These are phyloP conservation scores for Singerocomus inundabilis DNA, from an alignment of 1,284 basidiomycete genomes.

Conservation along the genomic window DNA sequence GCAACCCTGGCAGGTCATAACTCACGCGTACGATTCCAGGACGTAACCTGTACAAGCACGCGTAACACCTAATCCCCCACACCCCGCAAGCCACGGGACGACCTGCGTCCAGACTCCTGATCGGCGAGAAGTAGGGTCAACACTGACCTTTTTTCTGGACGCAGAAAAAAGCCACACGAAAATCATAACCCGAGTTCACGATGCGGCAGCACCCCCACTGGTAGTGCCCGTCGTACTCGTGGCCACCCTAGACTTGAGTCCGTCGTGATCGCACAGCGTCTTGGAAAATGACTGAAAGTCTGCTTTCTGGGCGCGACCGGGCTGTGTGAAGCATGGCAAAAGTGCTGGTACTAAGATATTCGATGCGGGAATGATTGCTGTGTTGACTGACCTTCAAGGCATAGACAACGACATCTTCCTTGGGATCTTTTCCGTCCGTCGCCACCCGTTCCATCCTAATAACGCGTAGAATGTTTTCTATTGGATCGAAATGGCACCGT, in stretches of 20 bases:
- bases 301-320: conserved; percentile 46
- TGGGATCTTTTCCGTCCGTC: conserved; percentile 14
- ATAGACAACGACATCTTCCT: conserved; percentile 38
- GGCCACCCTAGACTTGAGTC: conserved; percentile 15
- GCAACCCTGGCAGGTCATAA: neutral
- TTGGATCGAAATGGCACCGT: conserved; percentile 53
- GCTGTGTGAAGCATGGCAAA: conserved; percentile 34
- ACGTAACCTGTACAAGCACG: conserved; percentile 11
- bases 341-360: neutral
- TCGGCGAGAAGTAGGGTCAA: conserved; percentile 8
- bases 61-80: conserved; percentile 17
- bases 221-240: neutral
- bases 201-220: conserved; percentile 8
- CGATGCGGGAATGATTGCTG: neutral
- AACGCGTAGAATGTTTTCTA: conserved; percentile 54
- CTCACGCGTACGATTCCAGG: conserved; percentile 5
- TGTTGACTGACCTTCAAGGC: conserved; percentile 38
- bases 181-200: conserved; percentile 13
- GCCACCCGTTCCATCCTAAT: conserved; percentile 49
- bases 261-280: conserved; percentile 37
- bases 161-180: neutral
- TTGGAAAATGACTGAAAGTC: conserved; percentile 52
- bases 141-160: neutral
- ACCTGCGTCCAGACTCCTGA: conserved; percentile 20
- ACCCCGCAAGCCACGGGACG: conserved; percentile 16